Evolutionary conservation across 1,284 basidiomycete genomes (phyloP).

Genomic region (Sparassis latifolia): DNA sequence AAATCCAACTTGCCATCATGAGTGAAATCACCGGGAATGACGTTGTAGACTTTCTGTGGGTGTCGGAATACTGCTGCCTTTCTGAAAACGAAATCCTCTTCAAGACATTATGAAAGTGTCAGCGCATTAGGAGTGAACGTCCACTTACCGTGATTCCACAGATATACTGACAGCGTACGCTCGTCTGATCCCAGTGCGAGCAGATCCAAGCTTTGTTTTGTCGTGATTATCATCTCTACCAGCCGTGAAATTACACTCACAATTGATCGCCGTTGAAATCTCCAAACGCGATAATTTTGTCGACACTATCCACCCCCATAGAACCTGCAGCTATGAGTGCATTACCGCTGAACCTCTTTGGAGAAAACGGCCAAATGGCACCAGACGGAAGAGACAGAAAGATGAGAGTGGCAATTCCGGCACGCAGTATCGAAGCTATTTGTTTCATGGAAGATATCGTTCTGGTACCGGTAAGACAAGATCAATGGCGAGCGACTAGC

Average conservation of each 20-base stretch:
- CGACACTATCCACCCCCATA: slow-evolving; percentile 70
- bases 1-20: slow-evolving; percentile 89
- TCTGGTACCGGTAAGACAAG: no score
- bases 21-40: slow-evolving; percentile 90
- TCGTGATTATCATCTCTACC: not conserved
- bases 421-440: no score
- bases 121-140: not conserved
- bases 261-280: slow-evolving; percentile 96
- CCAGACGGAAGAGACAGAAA: not conserved
- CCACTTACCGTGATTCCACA: slow-evolving; percentile 76
- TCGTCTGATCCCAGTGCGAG: slow-evolving; percentile 71
- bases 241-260: slow-evolving; percentile 41
- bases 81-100: slow-evolving; percentile 59
- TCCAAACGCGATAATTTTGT: slow-evolving; percentile 81
- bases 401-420: not conserved
- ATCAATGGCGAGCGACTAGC: no score
- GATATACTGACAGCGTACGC: slow-evolving; percentile 65
- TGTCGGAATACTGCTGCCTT: slow-evolving; percentile 53
- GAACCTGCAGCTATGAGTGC: slow-evolving; percentile 77
- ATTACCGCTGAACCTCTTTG: slow-evolving; percentile 84
- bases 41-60: slow-evolving; percentile 57
- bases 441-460: no score
- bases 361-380: slow-evolving; percentile 74
- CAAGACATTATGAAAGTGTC: not conserved
- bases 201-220: slow-evolving; percentile 64